These are phyloP conservation scores for Cutaneotrichosporon sp. DNA, from an alignment of 1,284 basidiomycete genomes.

Conservation along the genomic window DNA sequence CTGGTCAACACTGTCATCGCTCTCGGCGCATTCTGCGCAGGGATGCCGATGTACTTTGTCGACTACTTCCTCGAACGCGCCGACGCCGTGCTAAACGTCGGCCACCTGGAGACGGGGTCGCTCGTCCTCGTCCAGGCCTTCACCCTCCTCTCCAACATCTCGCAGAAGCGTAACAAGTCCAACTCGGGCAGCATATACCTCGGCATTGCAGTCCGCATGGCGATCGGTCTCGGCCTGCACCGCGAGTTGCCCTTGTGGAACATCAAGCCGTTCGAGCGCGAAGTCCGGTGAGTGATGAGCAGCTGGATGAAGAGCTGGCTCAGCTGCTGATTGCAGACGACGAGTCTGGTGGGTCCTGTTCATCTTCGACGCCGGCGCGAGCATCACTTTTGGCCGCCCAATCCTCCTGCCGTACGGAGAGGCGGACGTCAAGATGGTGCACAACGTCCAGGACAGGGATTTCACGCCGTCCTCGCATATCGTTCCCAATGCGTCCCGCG, in stretches of 20 bases:
- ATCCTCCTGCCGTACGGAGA: conserved; percentile 28
- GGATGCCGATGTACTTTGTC: conserved; percentile 26
- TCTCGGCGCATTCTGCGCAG: conserved; percentile 31
- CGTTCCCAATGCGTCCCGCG: conserved; percentile 12
- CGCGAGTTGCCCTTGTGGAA: conserved; percentile 31
- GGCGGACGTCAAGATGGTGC: conserved; percentile 25
- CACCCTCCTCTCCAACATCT: conserved; percentile 32
- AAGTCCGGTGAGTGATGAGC: conserved; percentile 21
- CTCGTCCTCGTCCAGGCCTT: conserved; percentile 36
- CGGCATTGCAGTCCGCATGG: conserved; percentile 38
- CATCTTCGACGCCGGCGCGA: conserved; percentile 33
- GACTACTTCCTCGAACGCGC: conserved; percentile 31
- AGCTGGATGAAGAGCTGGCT: too few relatives aligned
- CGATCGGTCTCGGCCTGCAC: conserved; percentile 37
- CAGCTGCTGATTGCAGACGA: conserved; percentile 18
- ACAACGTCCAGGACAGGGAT: conserved; percentile 25
- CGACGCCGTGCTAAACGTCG: conserved; percentile 16
- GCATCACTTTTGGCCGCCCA: conserved; percentile 35
- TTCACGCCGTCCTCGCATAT: conserved; percentile 22
- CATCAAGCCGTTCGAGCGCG: conserved; percentile 35
- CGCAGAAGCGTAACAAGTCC: conserved; percentile 35
- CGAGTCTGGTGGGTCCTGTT: conserved; percentile 38
- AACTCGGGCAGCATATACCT: conserved; percentile 32
- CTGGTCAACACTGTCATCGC: conserved; percentile 28
- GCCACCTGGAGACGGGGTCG: conserved; percentile 30